These are phyloP conservation scores for Nissolia schottii DNA, from an alignment of 306 rosid genomes.

Conservation along the genomic window DNA sequence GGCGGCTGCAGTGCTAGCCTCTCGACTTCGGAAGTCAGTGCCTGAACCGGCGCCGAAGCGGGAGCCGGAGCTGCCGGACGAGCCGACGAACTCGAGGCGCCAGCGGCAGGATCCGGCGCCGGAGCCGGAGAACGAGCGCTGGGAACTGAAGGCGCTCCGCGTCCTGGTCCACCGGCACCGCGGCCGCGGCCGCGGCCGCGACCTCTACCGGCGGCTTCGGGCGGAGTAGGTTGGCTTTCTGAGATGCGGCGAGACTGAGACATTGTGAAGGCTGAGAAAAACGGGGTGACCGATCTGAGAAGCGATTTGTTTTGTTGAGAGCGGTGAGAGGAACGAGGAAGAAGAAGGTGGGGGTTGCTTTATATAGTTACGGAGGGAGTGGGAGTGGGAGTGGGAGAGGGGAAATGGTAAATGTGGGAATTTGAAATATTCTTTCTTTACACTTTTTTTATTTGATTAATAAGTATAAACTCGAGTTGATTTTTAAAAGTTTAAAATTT, in stretches of 20 bases:
- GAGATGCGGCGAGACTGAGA: conserved; percentile 15
- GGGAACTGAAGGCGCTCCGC: not conserved
- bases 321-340: not conserved
- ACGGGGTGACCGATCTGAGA: not conserved
- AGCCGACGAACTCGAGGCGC: not conserved
- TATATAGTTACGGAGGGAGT: not conserved
- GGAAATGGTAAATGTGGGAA: no score
- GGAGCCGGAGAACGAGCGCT: not conserved
- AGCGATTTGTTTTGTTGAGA: not conserved
- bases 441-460: no score
- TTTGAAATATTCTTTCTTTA: no score
- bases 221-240: not conserved
- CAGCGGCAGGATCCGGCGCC: not conserved
- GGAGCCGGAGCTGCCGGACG: not conserved
- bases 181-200: conserved; percentile 18
- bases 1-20: conserved; percentile 28
- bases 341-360: not conserved
- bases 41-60: not conserved
- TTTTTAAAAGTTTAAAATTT: no score
- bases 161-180: conserved; percentile 7
- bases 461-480: no score
- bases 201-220: not conserved
- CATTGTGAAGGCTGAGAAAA: not conserved
- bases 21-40: not conserved
- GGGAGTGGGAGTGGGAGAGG: not conserved